These are phyloP conservation scores for Tolypocladium cylindrosporum DNA, from an alignment of 2,329 filamentous ascomycete genomes.

Conservation along the genomic window DNA sequence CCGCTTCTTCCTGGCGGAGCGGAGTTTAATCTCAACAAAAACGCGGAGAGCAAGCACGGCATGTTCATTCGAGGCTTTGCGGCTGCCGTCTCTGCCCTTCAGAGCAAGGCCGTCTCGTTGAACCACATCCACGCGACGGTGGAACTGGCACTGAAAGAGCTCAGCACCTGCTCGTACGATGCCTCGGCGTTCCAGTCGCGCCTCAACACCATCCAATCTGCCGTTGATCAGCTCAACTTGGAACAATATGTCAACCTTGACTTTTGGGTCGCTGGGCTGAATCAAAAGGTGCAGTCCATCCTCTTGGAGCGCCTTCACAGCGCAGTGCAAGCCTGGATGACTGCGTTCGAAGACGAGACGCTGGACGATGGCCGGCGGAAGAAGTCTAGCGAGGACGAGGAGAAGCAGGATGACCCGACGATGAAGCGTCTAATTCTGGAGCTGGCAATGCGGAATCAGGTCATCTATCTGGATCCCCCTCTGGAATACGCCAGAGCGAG, in stretches of 20 bases:
- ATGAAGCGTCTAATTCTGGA: conserved; percentile 76
- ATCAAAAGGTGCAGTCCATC: conserved; percentile 71
- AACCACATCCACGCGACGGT: conserved; percentile 68
- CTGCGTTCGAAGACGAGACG: conserved; percentile 62
- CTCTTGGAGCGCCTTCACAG: conserved; percentile 74
- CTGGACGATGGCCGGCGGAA: conserved; percentile 44
- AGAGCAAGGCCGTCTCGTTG: conserved; percentile 75
- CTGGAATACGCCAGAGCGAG: conserved; percentile 83
- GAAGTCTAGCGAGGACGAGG: conserved; percentile 33
- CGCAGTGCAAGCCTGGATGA: conserved; percentile 80
- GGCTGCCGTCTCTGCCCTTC: conserved; percentile 73
- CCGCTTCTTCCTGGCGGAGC: conserved; percentile 27
- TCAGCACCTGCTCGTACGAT: conserved; percentile 78
- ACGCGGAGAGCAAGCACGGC: conserved; percentile 82
- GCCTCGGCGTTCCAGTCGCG: conserved; percentile 68
- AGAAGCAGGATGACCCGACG: conserved; percentile 45
- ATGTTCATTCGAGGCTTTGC: conserved; percentile 95
- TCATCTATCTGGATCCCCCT: conserved; percentile 92
- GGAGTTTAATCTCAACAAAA: conserved; percentile 36
- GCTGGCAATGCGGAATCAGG: conserved; percentile 94
- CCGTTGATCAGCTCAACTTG: conserved; percentile 91
- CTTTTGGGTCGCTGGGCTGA: conserved; percentile 83
- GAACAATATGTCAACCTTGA: conserved; percentile 92
- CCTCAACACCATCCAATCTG: conserved; percentile 77
- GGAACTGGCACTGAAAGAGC: conserved; percentile 72